A percentile compares a stretch with the other conserved stretches of the same genome.
phyloP scores from a whole-genome alignment of 2,329 filamentous ascomycete genomes.

The Alternaria sp. region DNA sequence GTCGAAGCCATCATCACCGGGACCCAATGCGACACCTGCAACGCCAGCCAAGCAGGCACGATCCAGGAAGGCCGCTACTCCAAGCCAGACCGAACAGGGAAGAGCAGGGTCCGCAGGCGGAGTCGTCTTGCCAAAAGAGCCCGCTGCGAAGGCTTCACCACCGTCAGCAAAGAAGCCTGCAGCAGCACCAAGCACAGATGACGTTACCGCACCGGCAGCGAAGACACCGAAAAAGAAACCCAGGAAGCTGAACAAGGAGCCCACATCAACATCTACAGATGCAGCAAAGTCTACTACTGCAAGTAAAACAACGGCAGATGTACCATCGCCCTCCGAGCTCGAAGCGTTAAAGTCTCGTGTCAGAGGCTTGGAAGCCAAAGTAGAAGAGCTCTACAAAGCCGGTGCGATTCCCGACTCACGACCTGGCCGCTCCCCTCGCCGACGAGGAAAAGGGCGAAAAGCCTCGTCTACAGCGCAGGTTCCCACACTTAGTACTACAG shows the following conservation, averaged over 20 bases:
- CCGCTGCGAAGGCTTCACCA: conserved; percentile 13
- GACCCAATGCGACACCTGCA: conserved; percentile 26
- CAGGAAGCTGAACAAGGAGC: conserved; percentile 44
- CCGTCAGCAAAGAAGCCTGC: conserved; percentile 1
- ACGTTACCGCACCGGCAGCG: neutral
- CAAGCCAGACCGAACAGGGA: conserved; percentile 12
- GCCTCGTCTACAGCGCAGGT: conserved; percentile 27
- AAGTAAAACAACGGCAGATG: conserved; percentile 1
- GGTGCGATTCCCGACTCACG: conserved; percentile 11
- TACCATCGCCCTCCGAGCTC: conserved; percentile 32
- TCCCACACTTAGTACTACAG: conserved; percentile 21
- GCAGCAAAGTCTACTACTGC: neutral
- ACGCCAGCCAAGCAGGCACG: conserved; percentile 26
- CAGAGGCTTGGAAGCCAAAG: conserved; percentile 45
- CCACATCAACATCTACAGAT: conserved; percentile 10
- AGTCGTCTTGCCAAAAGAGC: conserved; percentile 26
- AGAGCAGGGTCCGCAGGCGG: conserved; percentile 40
- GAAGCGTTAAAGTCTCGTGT: conserved; percentile 47
- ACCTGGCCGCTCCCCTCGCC: conserved; percentile 37
- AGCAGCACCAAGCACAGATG: conserved; percentile 14
- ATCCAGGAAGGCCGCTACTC: conserved; percentile 28
- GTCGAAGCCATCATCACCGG: conserved; percentile 35
- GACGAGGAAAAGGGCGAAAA: conserved; percentile 42
- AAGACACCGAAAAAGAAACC: conserved; percentile 27
- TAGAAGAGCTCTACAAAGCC: conserved; percentile 44